A percentile compares a stretch with the other conserved stretches of the same genome.
Conservation (phyloP, 257 asterid genomes). For the Echites panduratus region DNA sequence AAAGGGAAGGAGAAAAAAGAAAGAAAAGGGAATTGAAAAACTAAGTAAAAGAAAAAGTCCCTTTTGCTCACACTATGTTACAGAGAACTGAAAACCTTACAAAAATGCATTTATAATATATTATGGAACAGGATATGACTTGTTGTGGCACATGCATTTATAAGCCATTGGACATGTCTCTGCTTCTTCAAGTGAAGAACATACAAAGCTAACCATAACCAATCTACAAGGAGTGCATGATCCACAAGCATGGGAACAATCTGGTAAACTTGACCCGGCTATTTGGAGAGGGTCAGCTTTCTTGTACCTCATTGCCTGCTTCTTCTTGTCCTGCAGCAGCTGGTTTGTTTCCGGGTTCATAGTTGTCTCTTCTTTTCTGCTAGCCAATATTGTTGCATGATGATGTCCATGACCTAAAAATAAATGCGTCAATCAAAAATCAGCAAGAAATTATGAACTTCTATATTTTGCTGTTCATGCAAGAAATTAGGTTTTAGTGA, state of each 20-base stretch:
- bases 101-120: not conserved
- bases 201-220: constrained; percentile 83
- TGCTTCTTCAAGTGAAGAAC: constrained; percentile 81
- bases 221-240: constrained; percentile 82
- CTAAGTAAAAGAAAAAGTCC: not conserved
- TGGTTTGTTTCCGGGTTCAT: too few relatives aligned
- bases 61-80: not conserved
- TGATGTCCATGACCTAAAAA: constrained; percentile 33
- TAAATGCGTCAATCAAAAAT: too few relatives aligned
- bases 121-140: constrained; percentile 80
- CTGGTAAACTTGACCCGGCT: constrained; percentile 76
- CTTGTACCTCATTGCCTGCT: constrained; percentile 23
- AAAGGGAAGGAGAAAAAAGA: not conserved
- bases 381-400: constrained; percentile 13
- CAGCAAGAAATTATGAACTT: too few relatives aligned
- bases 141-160: constrained; percentile 86
- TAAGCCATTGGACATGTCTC: constrained; percentile 90
- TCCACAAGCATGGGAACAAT: constrained; percentile 87
- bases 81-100: not conserved
- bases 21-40: not conserved
- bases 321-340: too few relatives aligned
- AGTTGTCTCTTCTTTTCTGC: constrained; percentile 3
- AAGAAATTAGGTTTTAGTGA: too few relatives aligned
- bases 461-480: too few relatives aligned
- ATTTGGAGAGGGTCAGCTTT: constrained; percentile 39